These are phyloP conservation scores for Phytophthora melonis DNA, from an alignment of 352 stramenopile species.

Conservation along the genomic window DNA sequence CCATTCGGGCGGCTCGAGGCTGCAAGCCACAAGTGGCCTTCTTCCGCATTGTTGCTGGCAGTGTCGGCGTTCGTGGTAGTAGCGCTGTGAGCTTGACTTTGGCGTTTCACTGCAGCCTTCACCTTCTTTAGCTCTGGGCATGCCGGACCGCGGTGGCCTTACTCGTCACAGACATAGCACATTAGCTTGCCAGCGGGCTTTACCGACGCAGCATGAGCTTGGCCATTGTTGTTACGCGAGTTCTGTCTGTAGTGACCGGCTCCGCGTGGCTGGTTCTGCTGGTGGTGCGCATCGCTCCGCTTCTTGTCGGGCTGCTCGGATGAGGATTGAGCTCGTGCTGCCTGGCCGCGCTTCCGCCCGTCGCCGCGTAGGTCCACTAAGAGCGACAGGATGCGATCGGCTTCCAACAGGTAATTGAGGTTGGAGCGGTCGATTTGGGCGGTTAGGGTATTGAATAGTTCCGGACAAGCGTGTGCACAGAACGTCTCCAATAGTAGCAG, in stretches of 20 bases:
- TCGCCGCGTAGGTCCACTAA: constrained; percentile 8
- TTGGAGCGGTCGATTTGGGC: not conserved
- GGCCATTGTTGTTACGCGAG: not conserved
- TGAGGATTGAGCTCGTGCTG: not conserved
- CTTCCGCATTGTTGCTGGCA: not conserved
- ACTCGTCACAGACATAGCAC: constrained; percentile 23
- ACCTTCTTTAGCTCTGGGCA: constrained; percentile 9
- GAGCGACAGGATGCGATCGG: constrained; percentile 6
- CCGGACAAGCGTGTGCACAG: constrained; percentile 10
- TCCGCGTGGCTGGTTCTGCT: not conserved
- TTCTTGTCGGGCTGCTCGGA: not conserved
- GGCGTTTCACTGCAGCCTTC: not conserved
- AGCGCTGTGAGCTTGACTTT: constrained; percentile 11
- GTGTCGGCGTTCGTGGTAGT: not conserved
- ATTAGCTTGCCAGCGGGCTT: constrained; percentile 2
- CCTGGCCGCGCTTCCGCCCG: not conserved
- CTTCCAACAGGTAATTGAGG: constrained; percentile 1
- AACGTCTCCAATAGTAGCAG: constrained; percentile 16
- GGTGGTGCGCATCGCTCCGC: not conserved
- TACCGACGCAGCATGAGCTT: constrained; percentile 1
- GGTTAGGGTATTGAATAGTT: constrained; percentile 12
- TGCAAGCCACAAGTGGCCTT: not conserved
- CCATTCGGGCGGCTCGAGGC: not conserved
- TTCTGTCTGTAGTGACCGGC: not conserved
- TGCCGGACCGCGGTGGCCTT: constrained; percentile 9